Conservation (phyloP, 2,329 filamentous ascomycete species). For the Alternaria hordeiaustralica region DNA sequence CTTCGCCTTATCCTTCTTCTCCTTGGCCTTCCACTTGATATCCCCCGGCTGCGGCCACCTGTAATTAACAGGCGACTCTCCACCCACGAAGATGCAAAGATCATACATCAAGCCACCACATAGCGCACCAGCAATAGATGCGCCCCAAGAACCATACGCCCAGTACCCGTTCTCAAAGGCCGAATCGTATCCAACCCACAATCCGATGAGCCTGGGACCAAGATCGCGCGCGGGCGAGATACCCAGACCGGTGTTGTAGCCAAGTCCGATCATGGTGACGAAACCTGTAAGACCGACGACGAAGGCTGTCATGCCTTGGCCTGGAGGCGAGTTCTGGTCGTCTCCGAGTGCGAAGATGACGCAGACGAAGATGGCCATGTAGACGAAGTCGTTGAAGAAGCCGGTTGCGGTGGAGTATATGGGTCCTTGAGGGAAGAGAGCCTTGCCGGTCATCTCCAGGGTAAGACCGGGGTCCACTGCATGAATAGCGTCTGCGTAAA, state of each 20-base stretch:
- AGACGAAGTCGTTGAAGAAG: conserved; percentile 74
- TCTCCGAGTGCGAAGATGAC: conserved; percentile 70
- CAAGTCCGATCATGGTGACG: conserved; percentile 33
- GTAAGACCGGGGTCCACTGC: conserved; percentile 58
- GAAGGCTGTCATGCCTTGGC: conserved; percentile 58
- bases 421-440: conserved; percentile 66
- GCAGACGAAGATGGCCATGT: conserved; percentile 71
- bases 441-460: conserved; percentile 46
- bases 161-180: conserved; percentile 37
- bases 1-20: conserved; percentile 23
- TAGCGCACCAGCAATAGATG: conserved; percentile 32
- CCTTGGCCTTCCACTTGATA: conserved; percentile 23
- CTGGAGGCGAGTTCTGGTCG: conserved; percentile 53
- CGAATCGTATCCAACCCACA: conserved; percentile 70
- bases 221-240: conserved; percentile 76
- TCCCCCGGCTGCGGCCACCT: conserved; percentile 35
- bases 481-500: conserved; percentile 63
- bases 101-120: conserved; percentile 40
- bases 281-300: conserved; percentile 36
- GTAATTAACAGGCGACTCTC: conserved; percentile 41
- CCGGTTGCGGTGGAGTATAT: conserved; percentile 70
- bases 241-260: conserved; percentile 48
- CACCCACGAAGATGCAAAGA: conserved; percentile 40
- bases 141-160: conserved; percentile 37
- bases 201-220: conserved; percentile 71